Conservation (phyloP, 2,329 filamentous ascomycete genomes). For the Penicillium sp. region DNA sequence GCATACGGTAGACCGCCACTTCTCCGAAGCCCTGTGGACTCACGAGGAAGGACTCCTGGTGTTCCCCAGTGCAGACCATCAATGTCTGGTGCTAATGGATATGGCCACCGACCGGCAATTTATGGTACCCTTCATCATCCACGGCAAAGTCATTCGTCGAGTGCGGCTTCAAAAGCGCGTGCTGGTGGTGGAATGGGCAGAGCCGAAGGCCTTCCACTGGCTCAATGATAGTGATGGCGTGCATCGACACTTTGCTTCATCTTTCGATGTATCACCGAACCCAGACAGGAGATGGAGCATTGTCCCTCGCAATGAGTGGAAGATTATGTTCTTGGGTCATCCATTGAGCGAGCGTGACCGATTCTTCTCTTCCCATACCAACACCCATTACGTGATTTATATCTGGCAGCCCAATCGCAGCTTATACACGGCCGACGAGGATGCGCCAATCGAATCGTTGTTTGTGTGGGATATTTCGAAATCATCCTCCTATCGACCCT, state of each 20-base stretch:
- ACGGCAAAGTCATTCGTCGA: constrained; percentile 49
- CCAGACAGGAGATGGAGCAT: constrained; percentile 39
- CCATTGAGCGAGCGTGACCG: constrained; percentile 52
- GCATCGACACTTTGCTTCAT: constrained; percentile 56
- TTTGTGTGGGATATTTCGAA: constrained; percentile 56
- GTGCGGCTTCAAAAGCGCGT: constrained; percentile 50
- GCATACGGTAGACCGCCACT: constrained; percentile 31
- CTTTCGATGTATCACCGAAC: constrained; percentile 46
- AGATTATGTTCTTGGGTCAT: constrained; percentile 54
- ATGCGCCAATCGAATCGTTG: constrained; percentile 54
- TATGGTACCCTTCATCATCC: constrained; percentile 49
- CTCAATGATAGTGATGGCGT: constrained; percentile 49
- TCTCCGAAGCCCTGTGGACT: constrained; percentile 48
- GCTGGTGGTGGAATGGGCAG: constrained; percentile 62
- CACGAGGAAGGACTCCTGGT: constrained; percentile 54
- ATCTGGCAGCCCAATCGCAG: constrained; percentile 56
- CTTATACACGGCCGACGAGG: constrained; percentile 49
- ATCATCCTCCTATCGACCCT: constrained; percentile 47
- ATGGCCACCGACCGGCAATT: constrained; percentile 43
- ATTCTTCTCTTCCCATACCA: constrained; percentile 58
- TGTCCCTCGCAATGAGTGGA: constrained; percentile 54
- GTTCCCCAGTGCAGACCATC: constrained; percentile 42
- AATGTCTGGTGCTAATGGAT: constrained; percentile 46
- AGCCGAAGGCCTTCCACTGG: constrained; percentile 48
- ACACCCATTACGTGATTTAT: constrained; percentile 57